phyloP scores from a whole-genome alignment of 352 stramenopile species.

The Pythium dissotocum region DNA sequence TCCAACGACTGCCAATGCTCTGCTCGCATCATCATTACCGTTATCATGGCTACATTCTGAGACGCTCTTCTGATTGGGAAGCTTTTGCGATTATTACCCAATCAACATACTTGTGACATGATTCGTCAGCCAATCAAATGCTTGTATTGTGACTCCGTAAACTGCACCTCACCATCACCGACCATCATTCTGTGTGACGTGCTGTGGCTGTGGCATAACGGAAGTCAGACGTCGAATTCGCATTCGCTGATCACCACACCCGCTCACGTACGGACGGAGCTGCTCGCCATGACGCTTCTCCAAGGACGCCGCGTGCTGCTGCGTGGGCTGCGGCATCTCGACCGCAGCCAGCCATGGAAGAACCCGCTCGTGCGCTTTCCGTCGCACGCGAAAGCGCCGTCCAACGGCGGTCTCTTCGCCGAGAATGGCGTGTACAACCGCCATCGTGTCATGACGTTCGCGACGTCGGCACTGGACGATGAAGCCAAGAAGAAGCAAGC shows the following conservation, averaged over 20 bases:
- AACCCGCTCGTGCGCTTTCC: slow-evolving; percentile 17
- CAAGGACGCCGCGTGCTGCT: slow-evolving; percentile 26
- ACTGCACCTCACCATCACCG: not conserved
- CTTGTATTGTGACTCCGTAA: not conserved
- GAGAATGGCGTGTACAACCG: not conserved
- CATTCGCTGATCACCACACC: not conserved
- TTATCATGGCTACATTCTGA: slow-evolving; percentile 5
- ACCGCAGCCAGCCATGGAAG: slow-evolving; percentile 28
- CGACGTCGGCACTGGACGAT: slow-evolving; percentile 27
- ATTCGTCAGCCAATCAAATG: not conserved
- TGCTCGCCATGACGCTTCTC: slow-evolving; percentile 22
- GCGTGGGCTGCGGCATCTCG: slow-evolving; percentile 30
- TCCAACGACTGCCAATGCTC: not conserved
- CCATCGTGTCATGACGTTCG: slow-evolving; percentile 23
- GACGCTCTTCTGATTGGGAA: not conserved
- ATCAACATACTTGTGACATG: not conserved
- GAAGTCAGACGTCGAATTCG: slow-evolving; percentile 1
- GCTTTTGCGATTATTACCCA: not conserved
- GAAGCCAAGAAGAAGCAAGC: slow-evolving; percentile 25
- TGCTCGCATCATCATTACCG: not conserved
- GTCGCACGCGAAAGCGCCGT: not conserved
- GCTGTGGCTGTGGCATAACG: not conserved
- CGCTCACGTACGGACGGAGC: slow-evolving; percentile 1
- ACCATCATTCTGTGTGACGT: not conserved
- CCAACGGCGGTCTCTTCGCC: not conserved